phyloP scores from a whole-genome alignment of 2,329 filamentous ascomycete genomes.

The Colletotrichum higginsianum region DNA sequence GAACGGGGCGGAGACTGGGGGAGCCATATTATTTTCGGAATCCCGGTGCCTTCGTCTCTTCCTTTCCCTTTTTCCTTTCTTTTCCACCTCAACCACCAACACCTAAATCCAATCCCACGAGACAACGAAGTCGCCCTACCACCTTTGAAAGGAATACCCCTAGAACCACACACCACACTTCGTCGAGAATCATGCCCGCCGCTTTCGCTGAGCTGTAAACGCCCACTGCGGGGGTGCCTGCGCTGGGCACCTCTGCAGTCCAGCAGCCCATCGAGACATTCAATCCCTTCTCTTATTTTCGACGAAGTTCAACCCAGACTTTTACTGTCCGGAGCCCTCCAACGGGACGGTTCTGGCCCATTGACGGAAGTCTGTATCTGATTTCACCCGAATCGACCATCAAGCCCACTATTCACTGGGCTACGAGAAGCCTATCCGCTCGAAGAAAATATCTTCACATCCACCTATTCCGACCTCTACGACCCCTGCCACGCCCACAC shows the following conservation, averaged over 20 bases:
- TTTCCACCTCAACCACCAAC: constrained; percentile 52
- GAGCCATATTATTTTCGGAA: constrained; percentile 42
- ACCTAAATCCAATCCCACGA: constrained; percentile 52
- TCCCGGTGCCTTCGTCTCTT: constrained; percentile 45
- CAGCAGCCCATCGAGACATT: constrained; percentile 86
- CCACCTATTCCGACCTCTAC: constrained; percentile 14
- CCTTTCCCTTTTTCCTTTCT: constrained; percentile 48
- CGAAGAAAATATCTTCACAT: constrained; percentile 23
- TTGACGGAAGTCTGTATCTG: constrained; percentile 57
- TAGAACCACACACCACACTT: constrained; percentile 68
- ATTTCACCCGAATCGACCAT: constrained; percentile 43
- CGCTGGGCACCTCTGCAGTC: constrained; percentile 77
- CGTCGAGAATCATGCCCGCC: constrained; percentile 84
- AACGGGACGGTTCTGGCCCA: constrained; percentile 52
- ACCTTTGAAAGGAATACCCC: constrained; percentile 42
- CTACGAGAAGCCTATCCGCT: constrained; percentile 33
- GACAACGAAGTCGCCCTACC: constrained; percentile 76
- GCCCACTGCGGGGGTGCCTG: constrained; percentile 78
- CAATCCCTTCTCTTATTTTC: constrained; percentile 61
- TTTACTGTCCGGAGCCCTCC: constrained; percentile 59
- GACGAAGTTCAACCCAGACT: constrained; percentile 77
- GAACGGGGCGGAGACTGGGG: constrained; percentile 14
- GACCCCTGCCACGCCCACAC: constrained; percentile 13
- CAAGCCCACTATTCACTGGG: constrained; percentile 36
- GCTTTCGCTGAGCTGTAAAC: constrained; percentile 90